phyloP scores from a whole-genome alignment of 2,329 filamentous ascomycete genomes.

The Cladosporium cucumerinum region DNA sequence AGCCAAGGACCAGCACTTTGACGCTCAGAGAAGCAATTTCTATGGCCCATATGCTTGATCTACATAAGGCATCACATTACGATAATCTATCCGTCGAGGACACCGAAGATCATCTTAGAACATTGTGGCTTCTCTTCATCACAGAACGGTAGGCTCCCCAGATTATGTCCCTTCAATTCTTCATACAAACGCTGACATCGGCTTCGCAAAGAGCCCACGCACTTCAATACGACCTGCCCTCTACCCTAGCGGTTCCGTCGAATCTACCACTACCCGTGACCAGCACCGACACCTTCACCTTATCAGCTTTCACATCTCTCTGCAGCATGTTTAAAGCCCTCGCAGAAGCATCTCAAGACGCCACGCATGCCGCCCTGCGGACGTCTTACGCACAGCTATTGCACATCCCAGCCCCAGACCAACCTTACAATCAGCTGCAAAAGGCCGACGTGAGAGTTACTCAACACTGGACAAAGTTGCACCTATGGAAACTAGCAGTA shows the following conservation, averaged over 20 bases:
- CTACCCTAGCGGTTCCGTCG: conserved; percentile 12
- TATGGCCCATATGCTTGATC: conserved; percentile 19
- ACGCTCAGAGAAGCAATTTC: conserved; percentile 21
- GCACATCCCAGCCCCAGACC: neutral
- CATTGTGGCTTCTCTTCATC: conserved; percentile 22
- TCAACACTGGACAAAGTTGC: conserved; percentile 48
- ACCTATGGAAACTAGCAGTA: conserved; percentile 51
- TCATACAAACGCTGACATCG: neutral
- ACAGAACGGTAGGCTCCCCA: conserved; percentile 17
- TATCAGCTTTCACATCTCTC: conserved; percentile 18
- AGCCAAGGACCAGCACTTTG: conserved; percentile 17
- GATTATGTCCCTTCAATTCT: neutral
- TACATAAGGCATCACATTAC: conserved; percentile 19
- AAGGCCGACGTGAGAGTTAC: conserved; percentile 51
- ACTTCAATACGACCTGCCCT: conserved; percentile 15
- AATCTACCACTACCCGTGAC: conserved; percentile 6
- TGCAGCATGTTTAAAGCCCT: conserved; percentile 21
- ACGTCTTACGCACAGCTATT: conserved; percentile 13
- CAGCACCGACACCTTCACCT: neutral
- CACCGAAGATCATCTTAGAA: conserved; percentile 10
- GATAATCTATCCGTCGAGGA: neutral
- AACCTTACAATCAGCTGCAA: conserved; percentile 33
- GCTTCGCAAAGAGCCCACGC: conserved; percentile 16
- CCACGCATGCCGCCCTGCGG: neutral
- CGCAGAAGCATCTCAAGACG: conserved; percentile 1